Evolutionary conservation across 140 eudicot species (phyloP), one percentile per base, ranked within the genome.

Genomic region (Erigeron philadelphicus): DNA sequence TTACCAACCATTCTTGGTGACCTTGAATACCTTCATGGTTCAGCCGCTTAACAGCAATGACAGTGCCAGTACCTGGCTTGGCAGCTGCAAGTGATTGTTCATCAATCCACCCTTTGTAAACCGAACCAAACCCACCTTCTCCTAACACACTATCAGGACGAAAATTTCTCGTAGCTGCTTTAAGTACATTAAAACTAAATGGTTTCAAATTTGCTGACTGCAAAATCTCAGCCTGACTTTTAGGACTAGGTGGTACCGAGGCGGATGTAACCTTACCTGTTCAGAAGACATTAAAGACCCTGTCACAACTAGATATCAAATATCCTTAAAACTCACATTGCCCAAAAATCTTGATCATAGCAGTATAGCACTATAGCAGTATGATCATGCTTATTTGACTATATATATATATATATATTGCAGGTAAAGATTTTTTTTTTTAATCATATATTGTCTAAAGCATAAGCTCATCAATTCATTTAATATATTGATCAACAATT

Each of bases 1-100:
- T 85, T 72, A 87, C 95, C 86, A 87, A 61, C 95, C 95, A 87
- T 70, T 87, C 95, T 66, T 76, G 84, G 80, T 87, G 95, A 76
- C 95, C 95, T 74, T 87, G 95, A 31, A 82, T 53, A 35, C 95
- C 86, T 66, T 84, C 90, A 84, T 84, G 95, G 73, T 83, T 87
- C 50, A 87, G 65, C 67, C 88, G 82, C 72, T 87, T 87, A 3
- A 74, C 95, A 38, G 95, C 95, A 67, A 87, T 87, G 31, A 87
- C 95, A 42, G 79, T 74, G 41, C 95, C 95, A 9, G 84, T 82
- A 17, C 90, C 90, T 0, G 95, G 90, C 49, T 76, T 87, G 41
- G 95, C 79, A 58, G 95, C 90, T 59, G 84, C 72, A 25, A 82
- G 83, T 40, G 95, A 80, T 17, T 82, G 67, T 71, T 87, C 88